Percentiles rank a stretch among this genome's conserved stretches.
Evolutionary conservation across 1,284 basidiomycete genomes (phyloP).

Genomic region (Sporisorium exsertum): DNA sequence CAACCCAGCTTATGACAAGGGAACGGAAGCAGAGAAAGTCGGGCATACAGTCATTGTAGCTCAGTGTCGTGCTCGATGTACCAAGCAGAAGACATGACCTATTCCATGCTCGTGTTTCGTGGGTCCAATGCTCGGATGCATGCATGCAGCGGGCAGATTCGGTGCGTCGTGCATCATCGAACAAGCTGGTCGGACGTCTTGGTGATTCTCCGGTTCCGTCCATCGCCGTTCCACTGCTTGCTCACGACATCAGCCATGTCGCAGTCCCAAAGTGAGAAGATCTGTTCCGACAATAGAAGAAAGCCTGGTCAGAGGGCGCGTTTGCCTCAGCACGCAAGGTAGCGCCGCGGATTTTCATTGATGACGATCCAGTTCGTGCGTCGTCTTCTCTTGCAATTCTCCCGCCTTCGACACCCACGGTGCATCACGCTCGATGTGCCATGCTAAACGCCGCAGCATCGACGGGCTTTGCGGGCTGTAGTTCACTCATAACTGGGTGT

Average conservation of each 20-base stretch:
- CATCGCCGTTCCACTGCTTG: neutral
- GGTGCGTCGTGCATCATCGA: constrained; percentile 24
- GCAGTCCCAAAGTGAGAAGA: neutral
- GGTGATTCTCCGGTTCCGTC: constrained; percentile 10
- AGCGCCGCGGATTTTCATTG: no score
- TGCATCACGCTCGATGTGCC: no score
- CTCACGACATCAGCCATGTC: constrained; percentile 18
- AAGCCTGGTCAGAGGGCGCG: neutral
- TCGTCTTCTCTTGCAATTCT: no score
- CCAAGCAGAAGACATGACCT: constrained; percentile 6
- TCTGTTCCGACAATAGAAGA: neutral
- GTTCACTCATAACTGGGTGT: no score
- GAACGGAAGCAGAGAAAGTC: no score
- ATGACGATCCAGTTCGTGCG: neutral
- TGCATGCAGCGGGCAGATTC: constrained; percentile 25
- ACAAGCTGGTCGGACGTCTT: constrained; percentile 7
- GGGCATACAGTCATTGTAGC: no score
- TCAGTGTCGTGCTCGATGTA: no score
- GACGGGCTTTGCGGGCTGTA: no score
- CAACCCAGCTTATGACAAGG: no score
- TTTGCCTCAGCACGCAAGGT: neutral
- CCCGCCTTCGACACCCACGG: no score
- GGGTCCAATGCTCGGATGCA: constrained; percentile 16
- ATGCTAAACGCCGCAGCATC: no score
- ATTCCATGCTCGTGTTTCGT: neutral